Percentiles rank a stretch among this genome's conserved stretches.
Evolutionary conservation across 1,139 yeast species (phyloP).

Genomic region (Debaryomycetaceae sp.): DNA sequence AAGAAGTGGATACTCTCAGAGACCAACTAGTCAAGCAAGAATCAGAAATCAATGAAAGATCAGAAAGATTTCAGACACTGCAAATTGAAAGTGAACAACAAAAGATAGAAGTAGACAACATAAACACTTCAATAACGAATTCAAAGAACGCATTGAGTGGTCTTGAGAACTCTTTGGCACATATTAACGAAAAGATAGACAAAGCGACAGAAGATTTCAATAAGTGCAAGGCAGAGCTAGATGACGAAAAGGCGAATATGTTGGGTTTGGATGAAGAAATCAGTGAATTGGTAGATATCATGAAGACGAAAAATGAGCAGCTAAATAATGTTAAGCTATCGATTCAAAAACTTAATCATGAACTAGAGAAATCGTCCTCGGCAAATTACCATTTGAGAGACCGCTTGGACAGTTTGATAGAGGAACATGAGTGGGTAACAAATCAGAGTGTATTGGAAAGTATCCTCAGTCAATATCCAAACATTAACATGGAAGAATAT

Average conservation of each 20-base stretch:
- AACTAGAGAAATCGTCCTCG: conserved; percentile 54
- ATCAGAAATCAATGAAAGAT: conserved; percentile 40
- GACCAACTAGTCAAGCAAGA: conserved; percentile 39
- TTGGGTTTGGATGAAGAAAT: conserved; percentile 79
- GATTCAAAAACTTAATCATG: conserved; percentile 60
- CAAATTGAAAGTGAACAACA: conserved; percentile 74
- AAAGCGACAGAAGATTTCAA: conserved; percentile 28
- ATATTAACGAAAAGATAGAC: conserved; percentile 23
- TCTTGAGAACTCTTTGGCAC: conserved; percentile 29
- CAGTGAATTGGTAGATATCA: conserved; percentile 53
- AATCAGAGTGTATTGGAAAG: conserved; percentile 57
- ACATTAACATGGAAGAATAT: conserved; percentile 61
- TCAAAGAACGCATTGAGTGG: conserved; percentile 35
- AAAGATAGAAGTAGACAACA: conserved; percentile 49
- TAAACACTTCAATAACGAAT: conserved; percentile 40
- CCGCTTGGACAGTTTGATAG: conserved; percentile 47
- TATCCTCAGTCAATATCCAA: conserved; percentile 56
- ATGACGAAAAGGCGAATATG: conserved; percentile 60
- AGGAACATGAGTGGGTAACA: conserved; percentile 69
- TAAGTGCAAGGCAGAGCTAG: conserved; percentile 43
- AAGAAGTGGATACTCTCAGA: conserved; percentile 47
- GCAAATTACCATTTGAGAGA: conserved; percentile 40
- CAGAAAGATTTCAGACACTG: conserved; percentile 57
- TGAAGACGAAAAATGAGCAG: conserved; percentile 50
- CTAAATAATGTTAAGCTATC: conserved; percentile 52